Base-by-base conservation (phyloP, 2,329 filamentous ascomycete species). In the Hortaea werneckii region DNA sequence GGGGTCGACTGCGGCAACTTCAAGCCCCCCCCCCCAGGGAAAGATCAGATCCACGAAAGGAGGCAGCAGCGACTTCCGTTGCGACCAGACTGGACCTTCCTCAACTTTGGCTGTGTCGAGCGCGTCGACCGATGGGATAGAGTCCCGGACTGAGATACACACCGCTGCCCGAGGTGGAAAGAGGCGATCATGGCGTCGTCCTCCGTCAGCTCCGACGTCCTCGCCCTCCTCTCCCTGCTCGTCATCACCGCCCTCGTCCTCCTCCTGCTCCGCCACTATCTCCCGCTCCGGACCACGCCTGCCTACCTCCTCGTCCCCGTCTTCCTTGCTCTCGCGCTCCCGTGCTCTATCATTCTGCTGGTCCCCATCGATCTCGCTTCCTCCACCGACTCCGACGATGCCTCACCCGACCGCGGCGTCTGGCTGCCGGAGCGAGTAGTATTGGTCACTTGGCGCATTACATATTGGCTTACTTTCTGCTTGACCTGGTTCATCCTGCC, bases 401-500 rank as follows among this genome's bases (percentile, higher is more conserved):
- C 44, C 41, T 47, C 43, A 41, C 51, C 50, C 3, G 76, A 79
- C 11, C 78, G 83, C 55, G 92, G 89, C 30, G 85, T 98, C 60
- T 95, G 89, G 87, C 76, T 98, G 30, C 84, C 86, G 5, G 75
- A 84, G 54, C 72, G 81, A 42, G 77, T 89, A 28, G 73, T 95
- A 41, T 73, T 94, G 59, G 87, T 95, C 26, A 83, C 84, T 47
- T 98, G 92, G 92, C 79, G 90, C 61, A 90, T 98, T 53, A 83
- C 85, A 13, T 98, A 98, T 69, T 98, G 92, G 92, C 74, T 98
- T 45, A 96, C 90, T 0, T 98, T 98, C 68, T 80, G 82, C 42
- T 70, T 98, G 60, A 96, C 90, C 46, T 98, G 92, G 92, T 90
- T 88, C 50, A 87, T 98, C 51, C 80, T 98, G 32, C 92, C 92